These are phyloP conservation scores for Aspergillus japonicus DNA, from an alignment of 2,329 filamentous ascomycete species.

Conservation along the genomic window DNA sequence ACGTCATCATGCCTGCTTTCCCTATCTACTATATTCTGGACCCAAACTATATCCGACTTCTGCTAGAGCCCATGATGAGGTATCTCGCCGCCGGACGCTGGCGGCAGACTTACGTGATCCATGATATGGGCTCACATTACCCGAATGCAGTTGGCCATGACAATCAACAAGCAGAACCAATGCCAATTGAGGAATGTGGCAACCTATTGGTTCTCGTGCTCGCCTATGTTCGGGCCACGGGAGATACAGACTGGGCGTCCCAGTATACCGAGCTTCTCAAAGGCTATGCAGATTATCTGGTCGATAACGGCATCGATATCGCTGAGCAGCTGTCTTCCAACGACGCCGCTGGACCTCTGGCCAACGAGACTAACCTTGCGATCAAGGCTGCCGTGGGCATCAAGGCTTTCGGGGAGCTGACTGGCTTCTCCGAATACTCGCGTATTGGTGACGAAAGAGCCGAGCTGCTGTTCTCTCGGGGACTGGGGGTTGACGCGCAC, in stretches of 20 bases:
- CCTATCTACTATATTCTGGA: conserved; percentile 46
- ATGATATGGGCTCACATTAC: conserved; percentile 44
- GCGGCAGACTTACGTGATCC: conserved; percentile 40
- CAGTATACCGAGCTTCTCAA: conserved; percentile 37
- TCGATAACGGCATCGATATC: conserved; percentile 41
- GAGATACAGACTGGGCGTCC: conserved; percentile 37
- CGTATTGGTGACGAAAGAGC: conserved; percentile 37
- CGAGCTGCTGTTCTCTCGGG: conserved; percentile 34
- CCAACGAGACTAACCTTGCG: conserved; percentile 49
- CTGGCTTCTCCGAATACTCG: conserved; percentile 38
- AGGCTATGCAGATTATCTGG: conserved; percentile 45
- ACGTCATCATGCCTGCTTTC: conserved; percentile 45
- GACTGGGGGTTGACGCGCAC: conserved; percentile 35
- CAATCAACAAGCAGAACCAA: conserved; percentile 39
- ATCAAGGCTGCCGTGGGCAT: conserved; percentile 50
- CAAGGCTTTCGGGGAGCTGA: conserved; percentile 45
- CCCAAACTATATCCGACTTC: conserved; percentile 44
- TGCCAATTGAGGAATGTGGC: conserved; percentile 45
- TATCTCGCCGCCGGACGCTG: conserved; percentile 44
- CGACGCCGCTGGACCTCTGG: conserved; percentile 41
- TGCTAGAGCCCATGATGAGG: conserved; percentile 45
- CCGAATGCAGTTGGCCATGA: conserved; percentile 44
- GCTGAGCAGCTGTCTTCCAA: conserved; percentile 44
- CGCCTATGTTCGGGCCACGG: conserved; percentile 40
- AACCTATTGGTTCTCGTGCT: conserved; percentile 42